Percentiles rank a stretch among this genome's conserved stretches.
These are phyloP conservation scores for Fulvia fulva DNA, from an alignment of 2,329 filamentous ascomycete species.

Conservation along the genomic window DNA sequence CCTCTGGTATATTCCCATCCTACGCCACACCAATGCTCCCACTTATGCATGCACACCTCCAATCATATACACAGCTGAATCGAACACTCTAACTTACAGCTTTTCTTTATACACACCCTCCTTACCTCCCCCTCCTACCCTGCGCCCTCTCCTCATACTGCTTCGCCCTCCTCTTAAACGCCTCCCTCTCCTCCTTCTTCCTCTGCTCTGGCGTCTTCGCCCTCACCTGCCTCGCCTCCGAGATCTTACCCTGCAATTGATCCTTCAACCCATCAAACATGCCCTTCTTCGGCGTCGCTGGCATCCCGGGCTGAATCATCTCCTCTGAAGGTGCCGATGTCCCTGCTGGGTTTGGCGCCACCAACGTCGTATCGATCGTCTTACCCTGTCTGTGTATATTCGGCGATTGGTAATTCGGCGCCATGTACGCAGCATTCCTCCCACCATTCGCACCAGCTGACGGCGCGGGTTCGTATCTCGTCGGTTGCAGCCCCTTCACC, in stretches of 20 bases:
- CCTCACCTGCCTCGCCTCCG: background rate
- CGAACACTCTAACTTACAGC: background rate
- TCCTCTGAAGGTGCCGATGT: constrained; percentile 4
- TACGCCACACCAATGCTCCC: background rate
- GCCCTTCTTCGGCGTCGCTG: constrained; percentile 2
- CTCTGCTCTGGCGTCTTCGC: constrained; percentile 7
- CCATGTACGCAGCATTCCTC: constrained; percentile 21
- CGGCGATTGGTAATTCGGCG: constrained; percentile 18
- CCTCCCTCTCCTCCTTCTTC: constrained; percentile 15
- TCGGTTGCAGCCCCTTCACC: constrained; percentile 1
- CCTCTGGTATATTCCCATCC: too few species aligned
- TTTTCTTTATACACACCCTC: background rate
- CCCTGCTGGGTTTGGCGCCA: constrained; percentile 2
- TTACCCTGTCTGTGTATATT: constrained; percentile 9
- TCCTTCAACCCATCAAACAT: constrained; percentile 11
- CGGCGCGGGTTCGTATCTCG: background rate
- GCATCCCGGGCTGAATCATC: constrained; percentile 17
- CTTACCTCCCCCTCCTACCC: constrained; percentile 5
- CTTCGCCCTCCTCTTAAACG: constrained; percentile 25
- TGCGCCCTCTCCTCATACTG: constrained; percentile 27
- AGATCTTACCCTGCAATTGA: background rate
- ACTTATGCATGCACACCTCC: background rate
- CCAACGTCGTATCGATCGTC: constrained; percentile 18
- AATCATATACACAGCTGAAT: background rate
- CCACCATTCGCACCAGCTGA: constrained; percentile 6